phyloP scores from a whole-genome alignment of 148 eudicot genomes.

The Drosera capensis region DNA sequence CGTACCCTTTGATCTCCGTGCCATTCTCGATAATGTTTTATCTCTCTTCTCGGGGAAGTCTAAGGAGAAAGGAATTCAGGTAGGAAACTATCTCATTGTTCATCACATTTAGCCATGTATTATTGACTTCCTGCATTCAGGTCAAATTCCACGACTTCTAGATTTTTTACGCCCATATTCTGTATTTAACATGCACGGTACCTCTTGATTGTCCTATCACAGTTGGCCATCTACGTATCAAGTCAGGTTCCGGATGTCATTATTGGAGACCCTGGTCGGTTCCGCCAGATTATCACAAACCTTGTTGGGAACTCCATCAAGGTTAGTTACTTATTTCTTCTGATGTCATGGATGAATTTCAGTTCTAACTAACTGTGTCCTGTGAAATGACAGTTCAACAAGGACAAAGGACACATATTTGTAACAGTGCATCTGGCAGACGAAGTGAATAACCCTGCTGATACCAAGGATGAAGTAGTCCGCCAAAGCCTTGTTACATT shows the following conservation, averaged over 20 bases:
- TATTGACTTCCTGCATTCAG: too few relatives aligned
- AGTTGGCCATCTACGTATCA: slow-evolving; percentile 89
- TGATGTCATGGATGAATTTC: not conserved
- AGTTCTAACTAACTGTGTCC: not conserved
- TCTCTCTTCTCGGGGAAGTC: slow-evolving; percentile 91
- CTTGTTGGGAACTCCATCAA: slow-evolving; percentile 92
- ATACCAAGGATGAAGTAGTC: slow-evolving; percentile 40
- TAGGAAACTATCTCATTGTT: slow-evolving; percentile 16
- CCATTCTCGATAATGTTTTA: slow-evolving; percentile 75
- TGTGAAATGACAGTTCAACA: slow-evolving; percentile 50
- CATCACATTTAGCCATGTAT: too few relatives aligned
- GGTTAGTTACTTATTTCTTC: slow-evolving; percentile 20
- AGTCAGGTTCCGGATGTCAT: slow-evolving; percentile 57
- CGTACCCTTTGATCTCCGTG: slow-evolving; percentile 63
- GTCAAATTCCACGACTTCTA: too few relatives aligned
- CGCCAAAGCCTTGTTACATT: slow-evolving; percentile 19
- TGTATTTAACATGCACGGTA: slow-evolving; percentile 2
- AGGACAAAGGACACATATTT: slow-evolving; percentile 69
- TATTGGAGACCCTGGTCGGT: slow-evolving; percentile 78
- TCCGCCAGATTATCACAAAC: slow-evolving; percentile 80
- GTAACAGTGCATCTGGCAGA: slow-evolving; percentile 72
- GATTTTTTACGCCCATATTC: too few relatives aligned
- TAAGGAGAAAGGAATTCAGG: slow-evolving; percentile 96
- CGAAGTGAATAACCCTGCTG: slow-evolving; percentile 37
- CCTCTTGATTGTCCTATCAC: slow-evolving; percentile 11